Base-by-base conservation (phyloP, 805 yeast genomes). In the Schwanniomyces sp. region DNA sequence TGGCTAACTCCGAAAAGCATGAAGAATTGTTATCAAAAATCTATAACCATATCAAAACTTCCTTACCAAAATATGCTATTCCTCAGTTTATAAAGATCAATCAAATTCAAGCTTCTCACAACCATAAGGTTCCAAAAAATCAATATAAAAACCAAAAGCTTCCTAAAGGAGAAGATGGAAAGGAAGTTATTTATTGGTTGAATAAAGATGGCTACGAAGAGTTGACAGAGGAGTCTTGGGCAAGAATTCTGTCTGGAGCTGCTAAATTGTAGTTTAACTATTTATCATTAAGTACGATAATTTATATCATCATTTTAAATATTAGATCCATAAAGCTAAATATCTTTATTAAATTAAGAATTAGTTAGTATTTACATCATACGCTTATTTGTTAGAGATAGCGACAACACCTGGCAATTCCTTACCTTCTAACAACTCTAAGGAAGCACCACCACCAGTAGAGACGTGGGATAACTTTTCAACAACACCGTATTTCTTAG, bases 361-460 rank as follows among this genome's bases (percentile, higher is more conserved):
- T 21, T 21, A 37, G 3, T 37, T 37, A 37, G 40, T 37, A 21
- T 24, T 4, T 21, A 37, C 27, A 37, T 7, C 5, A 21, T 37
- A 37, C 8, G 40, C 53, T 47, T 60, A 48, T 59, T 89, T 91
- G 75, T 81, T 84, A 58, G 96, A 84, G 63, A 91, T 85, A 76
- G 91, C 95, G 66, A 80, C 84, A 62, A 94, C 98, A 84, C 99
- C 99, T 64, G 99, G 99, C 65, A 94, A 83, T 63, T 81, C 94
- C 85, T 94, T 94, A 79, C 99, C 99, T 81, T 94, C 99, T 70
- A 94, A 85, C 70, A 94, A 86, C 79, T 94, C 99, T 71, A 94
- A 84, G 55, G 98, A 92, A 60, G 99, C 99, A 82, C 99, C 99
- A 79, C 99, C 99, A 79, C 99, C 99, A 55, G 99, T 94, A 60